phyloP scores from a whole-genome alignment of 2,329 filamentous ascomycete species.

The Penicillium sp. region DNA sequence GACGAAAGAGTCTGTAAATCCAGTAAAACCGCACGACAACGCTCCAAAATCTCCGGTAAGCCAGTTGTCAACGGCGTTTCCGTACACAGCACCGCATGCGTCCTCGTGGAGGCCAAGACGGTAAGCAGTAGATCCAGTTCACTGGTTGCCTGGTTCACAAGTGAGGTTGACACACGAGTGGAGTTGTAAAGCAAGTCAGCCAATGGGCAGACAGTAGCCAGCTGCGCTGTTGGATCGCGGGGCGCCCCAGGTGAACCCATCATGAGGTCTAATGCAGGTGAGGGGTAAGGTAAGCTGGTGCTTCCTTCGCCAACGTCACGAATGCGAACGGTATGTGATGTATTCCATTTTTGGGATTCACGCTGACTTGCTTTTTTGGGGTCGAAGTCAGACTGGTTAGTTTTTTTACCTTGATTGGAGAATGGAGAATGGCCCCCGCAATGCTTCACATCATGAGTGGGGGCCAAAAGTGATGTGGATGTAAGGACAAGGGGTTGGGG shows the following conservation, averaged over 20 bases:
- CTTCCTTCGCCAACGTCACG: background rate
- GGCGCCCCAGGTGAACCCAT: background rate
- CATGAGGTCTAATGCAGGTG: background rate
- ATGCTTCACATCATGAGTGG: too few species aligned
- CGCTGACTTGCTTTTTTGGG: background rate
- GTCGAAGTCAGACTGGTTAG: too few species aligned
- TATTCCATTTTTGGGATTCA: background rate
- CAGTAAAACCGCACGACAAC: conserved; percentile 6
- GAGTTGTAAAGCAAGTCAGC: conserved; percentile 13
- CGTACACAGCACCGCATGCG: background rate
- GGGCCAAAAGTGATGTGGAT: too few species aligned
- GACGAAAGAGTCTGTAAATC: conserved; percentile 13
- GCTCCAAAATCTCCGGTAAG: conserved; percentile 3
- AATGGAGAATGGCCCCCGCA: too few species aligned
- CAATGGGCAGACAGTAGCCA: conserved; percentile 10
- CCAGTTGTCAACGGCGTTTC: background rate
- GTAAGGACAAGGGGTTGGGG: too few species aligned
- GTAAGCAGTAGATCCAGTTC: conserved; percentile 15
- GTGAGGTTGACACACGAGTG: conserved; percentile 8
- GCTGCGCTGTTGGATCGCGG: background rate
- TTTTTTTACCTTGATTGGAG: too few species aligned
- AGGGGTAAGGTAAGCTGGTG: background rate
- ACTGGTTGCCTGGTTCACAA: conserved; percentile 12
- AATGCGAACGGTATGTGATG: too few species aligned
- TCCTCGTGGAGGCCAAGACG: conserved; percentile 2